These are phyloP conservation scores for Magnusiomyces magnusii DNA, from an alignment of 1,139 yeast genomes.

Conservation along the genomic window DNA sequence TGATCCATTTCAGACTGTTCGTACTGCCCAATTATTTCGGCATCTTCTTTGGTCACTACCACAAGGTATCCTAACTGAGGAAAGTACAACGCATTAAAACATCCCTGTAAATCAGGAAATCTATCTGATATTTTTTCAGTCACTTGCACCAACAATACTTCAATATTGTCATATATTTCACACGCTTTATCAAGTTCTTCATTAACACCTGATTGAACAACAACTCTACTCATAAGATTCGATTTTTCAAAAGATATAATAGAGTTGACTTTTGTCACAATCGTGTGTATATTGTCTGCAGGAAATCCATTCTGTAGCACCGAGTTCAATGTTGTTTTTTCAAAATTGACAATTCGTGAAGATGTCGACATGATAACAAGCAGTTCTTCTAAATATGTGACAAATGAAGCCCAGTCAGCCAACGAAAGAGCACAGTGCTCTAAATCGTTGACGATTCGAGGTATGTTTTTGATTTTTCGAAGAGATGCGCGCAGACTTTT, in stretches of 20 bases:
- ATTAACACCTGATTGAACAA: constrained; percentile 32
- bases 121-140: constrained; percentile 24
- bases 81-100: constrained; percentile 37
- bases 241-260: constrained; percentile 36
- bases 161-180: constrained; percentile 35
- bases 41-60: constrained; percentile 13
- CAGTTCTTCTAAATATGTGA: constrained; percentile 20
- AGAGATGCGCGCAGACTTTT: constrained; percentile 21
- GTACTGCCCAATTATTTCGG: constrained; percentile 21
- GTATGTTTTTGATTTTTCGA: constrained; percentile 29
- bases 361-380: constrained; percentile 9
- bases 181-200: constrained; percentile 32
- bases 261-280: constrained; percentile 17
- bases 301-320: constrained; percentile 13
- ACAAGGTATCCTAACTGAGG: constrained; percentile 42
- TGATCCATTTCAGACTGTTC: constrained; percentile 15
- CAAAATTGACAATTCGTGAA: constrained; percentile 9
- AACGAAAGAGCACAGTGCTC: constrained; percentile 28
- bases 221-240: constrained; percentile 29
- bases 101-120: constrained; percentile 16
- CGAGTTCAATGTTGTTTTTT: background rate
- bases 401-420: constrained; percentile 29
- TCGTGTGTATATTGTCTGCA: constrained; percentile 15
- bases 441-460: constrained; percentile 24
- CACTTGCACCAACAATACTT: constrained; percentile 28